Conservation (phyloP, 768 basidiomycete species). For the Pleurotus pulmonarius region DNA sequence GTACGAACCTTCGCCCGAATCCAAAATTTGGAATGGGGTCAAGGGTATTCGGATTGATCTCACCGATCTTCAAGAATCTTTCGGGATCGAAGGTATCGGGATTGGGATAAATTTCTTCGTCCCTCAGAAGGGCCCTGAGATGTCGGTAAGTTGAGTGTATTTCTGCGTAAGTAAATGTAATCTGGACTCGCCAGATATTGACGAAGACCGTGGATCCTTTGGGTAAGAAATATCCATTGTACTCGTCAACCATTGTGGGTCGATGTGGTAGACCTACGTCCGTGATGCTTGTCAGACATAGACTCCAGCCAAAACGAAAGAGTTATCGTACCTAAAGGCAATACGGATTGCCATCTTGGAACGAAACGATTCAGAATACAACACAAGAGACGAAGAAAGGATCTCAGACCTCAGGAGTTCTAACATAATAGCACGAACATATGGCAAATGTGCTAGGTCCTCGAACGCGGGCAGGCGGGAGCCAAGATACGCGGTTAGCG, state of each 20-base stretch:
- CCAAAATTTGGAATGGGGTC: conserved; percentile 29
- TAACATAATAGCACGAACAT: conserved; percentile 25
- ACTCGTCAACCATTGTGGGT: conserved; percentile 23
- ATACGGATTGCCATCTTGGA: conserved; percentile 8
- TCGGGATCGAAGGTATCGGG: conserved; percentile 33
- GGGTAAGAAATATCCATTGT: conserved; percentile 27
- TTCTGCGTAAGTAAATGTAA: not conserved
- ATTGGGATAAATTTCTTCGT: conserved; percentile 24
- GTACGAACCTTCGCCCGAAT: conserved; percentile 34
- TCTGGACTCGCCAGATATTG: conserved; percentile 28
- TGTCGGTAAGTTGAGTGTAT: not conserved
- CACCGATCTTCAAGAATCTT: conserved; percentile 26
- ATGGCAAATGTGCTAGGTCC: conserved; percentile 23
- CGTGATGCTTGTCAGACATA: not conserved
- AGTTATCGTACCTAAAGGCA: conserved; percentile 11
- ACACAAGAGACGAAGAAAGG: not conserved
- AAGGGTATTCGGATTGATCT: conserved; percentile 12
- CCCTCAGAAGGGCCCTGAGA: conserved; percentile 26
- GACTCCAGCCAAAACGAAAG: not conserved
- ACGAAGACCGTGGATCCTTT: conserved; percentile 27
- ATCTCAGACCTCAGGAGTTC: conserved; percentile 20
- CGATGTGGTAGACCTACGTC: conserved; percentile 12
- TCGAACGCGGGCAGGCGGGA: conserved; percentile 24
- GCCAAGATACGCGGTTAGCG: conserved; percentile 26
- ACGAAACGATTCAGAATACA: no score